phyloP scores from a whole-genome alignment of 2,329 filamentous ascomycete species.

The Alternaria sp. region DNA sequence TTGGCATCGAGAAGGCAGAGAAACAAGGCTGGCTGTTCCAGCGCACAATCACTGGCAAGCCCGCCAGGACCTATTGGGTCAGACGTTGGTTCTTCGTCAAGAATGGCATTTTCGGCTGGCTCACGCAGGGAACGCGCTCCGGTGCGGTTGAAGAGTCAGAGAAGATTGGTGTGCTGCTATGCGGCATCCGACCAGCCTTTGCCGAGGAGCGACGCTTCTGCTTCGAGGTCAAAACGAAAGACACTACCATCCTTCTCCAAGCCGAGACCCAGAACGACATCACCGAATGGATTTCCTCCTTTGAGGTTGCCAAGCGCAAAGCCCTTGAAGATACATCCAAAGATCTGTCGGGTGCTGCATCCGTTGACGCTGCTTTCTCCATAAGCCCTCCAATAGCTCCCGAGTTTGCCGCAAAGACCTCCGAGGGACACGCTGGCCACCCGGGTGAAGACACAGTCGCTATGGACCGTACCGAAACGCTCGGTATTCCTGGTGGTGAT shows the following conservation, averaged over 20 bases:
- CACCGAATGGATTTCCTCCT: conserved; percentile 93
- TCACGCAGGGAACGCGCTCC: conserved; percentile 80
- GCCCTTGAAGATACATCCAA: conserved; percentile 78
- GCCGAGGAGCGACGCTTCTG: conserved; percentile 95
- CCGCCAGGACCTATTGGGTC: conserved; percentile 87
- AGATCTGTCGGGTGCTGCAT: conserved; percentile 56
- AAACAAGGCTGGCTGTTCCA: conserved; percentile 97
- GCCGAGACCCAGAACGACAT: conserved; percentile 91
- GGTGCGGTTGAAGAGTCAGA: conserved; percentile 93
- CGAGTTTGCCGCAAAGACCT: conserved; percentile 84
- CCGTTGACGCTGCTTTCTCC: conserved; percentile 80
- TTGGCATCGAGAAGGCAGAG: conserved; percentile 64
- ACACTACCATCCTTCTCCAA: conserved; percentile 85
- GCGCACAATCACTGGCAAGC: conserved; percentile 83
- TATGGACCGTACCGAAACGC: conserved; percentile 69
- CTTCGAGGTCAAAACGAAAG: conserved; percentile 98
- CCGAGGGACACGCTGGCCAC: conserved; percentile 69
- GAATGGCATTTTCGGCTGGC: conserved; percentile 94
- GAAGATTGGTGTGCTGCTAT: conserved; percentile 92
- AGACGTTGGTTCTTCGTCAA: conserved; percentile 96
- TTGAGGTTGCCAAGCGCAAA: conserved; percentile 92
- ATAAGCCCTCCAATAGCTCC: conserved; percentile 88
- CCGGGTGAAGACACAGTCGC: conserved; percentile 62
- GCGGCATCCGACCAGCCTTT: conserved; percentile 88
- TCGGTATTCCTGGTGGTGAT: conserved; percentile 70